Evolutionary conservation across 768 basidiomycete species (phyloP).

Genomic region (Leccinum disarticulatum): DNA sequence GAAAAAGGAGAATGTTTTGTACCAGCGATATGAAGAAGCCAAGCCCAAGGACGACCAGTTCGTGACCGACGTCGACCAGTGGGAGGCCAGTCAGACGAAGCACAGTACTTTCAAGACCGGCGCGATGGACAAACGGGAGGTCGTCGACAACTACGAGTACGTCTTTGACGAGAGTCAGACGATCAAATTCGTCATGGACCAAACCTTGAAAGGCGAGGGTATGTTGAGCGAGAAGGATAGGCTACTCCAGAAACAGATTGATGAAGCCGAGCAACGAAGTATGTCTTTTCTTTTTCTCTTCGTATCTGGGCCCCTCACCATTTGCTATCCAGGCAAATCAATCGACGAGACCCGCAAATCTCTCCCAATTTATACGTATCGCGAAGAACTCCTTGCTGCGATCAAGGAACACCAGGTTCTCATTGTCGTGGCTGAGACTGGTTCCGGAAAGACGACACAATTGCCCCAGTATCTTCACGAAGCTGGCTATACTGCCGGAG

Average conservation of each 20-base stretch:
- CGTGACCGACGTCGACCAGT: slow-evolving; percentile 95
- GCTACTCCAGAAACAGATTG: slow-evolving; percentile 82
- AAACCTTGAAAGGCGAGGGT: slow-evolving; percentile 62
- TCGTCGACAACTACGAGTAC: slow-evolving; percentile 90
- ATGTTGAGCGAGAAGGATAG: slow-evolving; percentile 83
- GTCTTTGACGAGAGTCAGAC: slow-evolving; percentile 98
- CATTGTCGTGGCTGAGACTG: slow-evolving; percentile 97
- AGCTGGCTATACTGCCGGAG: slow-evolving; percentile 88
- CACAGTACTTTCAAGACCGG: slow-evolving; percentile 90
- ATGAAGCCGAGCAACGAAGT: slow-evolving; percentile 90
- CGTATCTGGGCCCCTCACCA: background rate
- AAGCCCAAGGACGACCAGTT: slow-evolving; percentile 92
- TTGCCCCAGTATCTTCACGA: slow-evolving; percentile 98
- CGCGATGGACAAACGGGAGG: slow-evolving; percentile 83
- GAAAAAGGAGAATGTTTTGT: slow-evolving; percentile 89
- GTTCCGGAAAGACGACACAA: slow-evolving; percentile 98
- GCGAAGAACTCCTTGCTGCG: slow-evolving; percentile 85
- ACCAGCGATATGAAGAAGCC: slow-evolving; percentile 93
- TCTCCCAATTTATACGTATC: slow-evolving; percentile 87
- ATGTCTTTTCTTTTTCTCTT: slow-evolving; percentile 11
- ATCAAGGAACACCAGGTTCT: slow-evolving; percentile 91
- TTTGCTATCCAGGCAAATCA: slow-evolving; percentile 56
- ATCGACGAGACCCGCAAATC: slow-evolving; percentile 95
- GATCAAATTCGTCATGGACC: slow-evolving; percentile 92
- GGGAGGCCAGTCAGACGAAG: slow-evolving; percentile 90